Evolutionary conservation across 2,329 filamentous ascomycete species (phyloP).

Genomic region (Penicillium digitatum): DNA sequence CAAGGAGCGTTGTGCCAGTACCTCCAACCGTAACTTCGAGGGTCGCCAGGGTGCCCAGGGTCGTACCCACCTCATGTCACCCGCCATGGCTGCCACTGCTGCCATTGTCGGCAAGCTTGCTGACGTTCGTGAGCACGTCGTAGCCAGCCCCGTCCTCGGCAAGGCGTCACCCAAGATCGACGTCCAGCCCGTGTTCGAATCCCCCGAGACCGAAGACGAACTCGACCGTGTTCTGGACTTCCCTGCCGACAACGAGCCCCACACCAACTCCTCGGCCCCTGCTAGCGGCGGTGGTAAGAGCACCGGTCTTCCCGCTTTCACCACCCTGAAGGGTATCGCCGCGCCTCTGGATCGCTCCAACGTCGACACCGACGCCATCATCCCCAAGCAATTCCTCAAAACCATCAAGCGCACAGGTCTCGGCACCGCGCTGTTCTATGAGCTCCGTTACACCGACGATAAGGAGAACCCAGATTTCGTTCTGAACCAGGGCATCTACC

Average conservation of each 20-base stretch:
- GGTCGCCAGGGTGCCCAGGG: slow-evolving; percentile 89
- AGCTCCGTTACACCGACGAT: slow-evolving; percentile 73
- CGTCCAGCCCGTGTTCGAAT: slow-evolving; percentile 58
- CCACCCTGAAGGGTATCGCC: slow-evolving; percentile 76
- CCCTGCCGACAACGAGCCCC: slow-evolving; percentile 60
- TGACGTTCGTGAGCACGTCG: slow-evolving; percentile 77
- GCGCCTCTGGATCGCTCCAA: slow-evolving; percentile 85
- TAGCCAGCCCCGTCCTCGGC: slow-evolving; percentile 42
- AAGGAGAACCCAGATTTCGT: slow-evolving; percentile 76
- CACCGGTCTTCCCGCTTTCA: slow-evolving; percentile 77
- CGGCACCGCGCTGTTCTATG: slow-evolving; percentile 80
- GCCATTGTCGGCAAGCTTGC: slow-evolving; percentile 86
- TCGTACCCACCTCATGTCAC: slow-evolving; percentile 93
- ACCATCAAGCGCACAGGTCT: slow-evolving; percentile 98
- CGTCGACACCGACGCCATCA: slow-evolving; percentile 98
- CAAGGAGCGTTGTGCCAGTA: slow-evolving; percentile 88
- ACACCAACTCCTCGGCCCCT: slow-evolving; percentile 56
- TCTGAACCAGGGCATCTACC: slow-evolving; percentile 86
- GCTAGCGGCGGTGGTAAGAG: slow-evolving; percentile 36
- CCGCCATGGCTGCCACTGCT: slow-evolving; percentile 90
- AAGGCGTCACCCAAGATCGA: slow-evolving; percentile 57
- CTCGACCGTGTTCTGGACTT: slow-evolving; percentile 60
- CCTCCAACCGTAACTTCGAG: slow-evolving; percentile 96
- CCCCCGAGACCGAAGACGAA: slow-evolving; percentile 59
- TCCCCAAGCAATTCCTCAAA: slow-evolving; percentile 98